phyloP scores from a whole-genome alignment of 257 asterid genomes.

The Forsythia viridissima region DNA sequence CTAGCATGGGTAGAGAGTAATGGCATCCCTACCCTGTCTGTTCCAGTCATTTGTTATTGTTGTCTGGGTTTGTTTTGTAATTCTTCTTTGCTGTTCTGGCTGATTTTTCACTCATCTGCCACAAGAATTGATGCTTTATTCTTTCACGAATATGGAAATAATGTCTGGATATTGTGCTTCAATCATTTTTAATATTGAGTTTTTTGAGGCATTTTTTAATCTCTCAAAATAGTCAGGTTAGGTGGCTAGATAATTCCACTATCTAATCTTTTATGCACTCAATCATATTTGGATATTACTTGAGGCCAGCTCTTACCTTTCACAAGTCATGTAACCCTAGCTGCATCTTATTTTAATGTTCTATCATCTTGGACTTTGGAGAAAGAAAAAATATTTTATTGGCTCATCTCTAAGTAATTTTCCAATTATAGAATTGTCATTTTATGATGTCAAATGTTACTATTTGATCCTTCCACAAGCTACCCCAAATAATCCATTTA shows the following conservation, averaged over 20 bases:
- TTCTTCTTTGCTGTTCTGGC: background rate
- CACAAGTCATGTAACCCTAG: background rate
- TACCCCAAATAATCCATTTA: too few species aligned
- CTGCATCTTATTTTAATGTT: background rate
- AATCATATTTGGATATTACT: background rate
- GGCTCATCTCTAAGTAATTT: background rate
- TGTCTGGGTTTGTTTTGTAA: background rate
- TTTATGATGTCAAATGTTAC: background rate
- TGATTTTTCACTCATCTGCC: background rate
- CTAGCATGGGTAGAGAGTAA: background rate
- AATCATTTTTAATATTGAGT: background rate
- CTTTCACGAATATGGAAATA: background rate
- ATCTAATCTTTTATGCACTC: background rate
- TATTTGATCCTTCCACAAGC: too few species aligned
- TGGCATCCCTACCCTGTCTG: slow-evolving; percentile 11
- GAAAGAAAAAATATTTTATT: background rate
- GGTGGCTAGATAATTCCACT: background rate
- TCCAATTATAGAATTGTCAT: background rate
- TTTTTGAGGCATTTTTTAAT: background rate
- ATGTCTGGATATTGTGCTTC: background rate
- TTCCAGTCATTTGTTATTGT: slow-evolving; percentile 4
- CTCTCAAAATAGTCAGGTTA: background rate
- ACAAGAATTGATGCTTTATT: background rate
- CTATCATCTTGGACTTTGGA: background rate
- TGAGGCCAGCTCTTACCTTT: too few species aligned